A percentile compares a stretch with the other conserved stretches of the same genome.
These are phyloP conservation scores for Mariannaea elegans DNA, from an alignment of 2,329 filamentous ascomycete species.

Conservation along the genomic window DNA sequence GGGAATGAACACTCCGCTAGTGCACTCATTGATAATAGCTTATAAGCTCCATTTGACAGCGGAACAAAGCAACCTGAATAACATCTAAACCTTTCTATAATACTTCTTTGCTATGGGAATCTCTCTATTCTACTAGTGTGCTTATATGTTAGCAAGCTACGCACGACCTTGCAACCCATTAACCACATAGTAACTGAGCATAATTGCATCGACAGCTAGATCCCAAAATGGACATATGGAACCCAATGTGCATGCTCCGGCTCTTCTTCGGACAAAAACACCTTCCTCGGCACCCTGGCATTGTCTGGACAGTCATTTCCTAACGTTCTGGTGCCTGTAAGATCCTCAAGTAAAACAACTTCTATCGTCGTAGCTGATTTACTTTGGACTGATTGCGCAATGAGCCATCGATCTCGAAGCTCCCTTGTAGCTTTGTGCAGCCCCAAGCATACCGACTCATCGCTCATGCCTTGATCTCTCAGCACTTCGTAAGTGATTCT, in stretches of 20 bases:
- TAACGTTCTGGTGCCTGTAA: not conserved
- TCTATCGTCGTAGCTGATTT: not conserved
- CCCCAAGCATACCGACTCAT: not conserved
- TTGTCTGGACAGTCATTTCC: not conserved
- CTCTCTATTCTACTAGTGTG: too few relatives aligned
- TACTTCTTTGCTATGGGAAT: too few relatives aligned
- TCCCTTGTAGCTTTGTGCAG: not conserved
- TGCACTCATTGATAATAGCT: too few relatives aligned
- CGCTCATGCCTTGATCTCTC: not conserved
- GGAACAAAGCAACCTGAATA: too few relatives aligned
- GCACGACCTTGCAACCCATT: too few relatives aligned
- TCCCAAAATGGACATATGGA: not conserved
- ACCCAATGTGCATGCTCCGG: not conserved
- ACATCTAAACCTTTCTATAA: too few relatives aligned
- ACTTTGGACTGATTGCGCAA: too few relatives aligned
- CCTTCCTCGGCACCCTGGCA: not conserved
- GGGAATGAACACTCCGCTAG: too few relatives aligned
- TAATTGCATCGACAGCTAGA: too few relatives aligned
- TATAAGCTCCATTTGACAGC: too few relatives aligned
- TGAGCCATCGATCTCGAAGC: not conserved
- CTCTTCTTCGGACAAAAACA: not conserved
- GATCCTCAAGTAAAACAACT: not conserved
- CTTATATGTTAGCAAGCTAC: too few relatives aligned
- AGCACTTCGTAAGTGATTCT: not conserved
- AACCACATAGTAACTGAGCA: too few relatives aligned